Evolutionary conservation across 2,329 filamentous ascomycete species (phyloP).

Genomic region (Gaeumannomyces sp.): DNA sequence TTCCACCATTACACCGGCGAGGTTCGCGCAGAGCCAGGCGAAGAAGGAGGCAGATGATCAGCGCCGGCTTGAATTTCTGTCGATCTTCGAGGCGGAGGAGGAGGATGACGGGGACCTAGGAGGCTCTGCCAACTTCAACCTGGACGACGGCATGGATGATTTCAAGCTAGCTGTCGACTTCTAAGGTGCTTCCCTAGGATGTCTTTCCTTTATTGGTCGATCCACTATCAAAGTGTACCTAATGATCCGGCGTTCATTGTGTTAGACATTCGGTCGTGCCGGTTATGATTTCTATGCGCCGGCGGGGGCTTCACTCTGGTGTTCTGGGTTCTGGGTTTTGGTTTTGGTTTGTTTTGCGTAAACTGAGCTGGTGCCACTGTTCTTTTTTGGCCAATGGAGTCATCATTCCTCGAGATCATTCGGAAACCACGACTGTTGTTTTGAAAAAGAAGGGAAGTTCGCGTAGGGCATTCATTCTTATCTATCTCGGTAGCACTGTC

Average conservation of each 20-base stretch:
- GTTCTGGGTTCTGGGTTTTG: background rate
- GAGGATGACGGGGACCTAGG: constrained; percentile 38
- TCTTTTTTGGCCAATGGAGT: too few relatives aligned
- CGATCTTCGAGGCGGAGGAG: constrained; percentile 48
- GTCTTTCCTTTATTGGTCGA: constrained; percentile 10
- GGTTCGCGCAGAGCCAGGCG: constrained; percentile 28
- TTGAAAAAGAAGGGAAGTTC: too few relatives aligned
- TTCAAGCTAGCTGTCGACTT: constrained; percentile 47
- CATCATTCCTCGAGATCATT: too few relatives aligned
- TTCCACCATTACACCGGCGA: constrained; percentile 42
- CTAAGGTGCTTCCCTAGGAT: constrained; percentile 8
- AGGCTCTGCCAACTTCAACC: constrained; percentile 25
- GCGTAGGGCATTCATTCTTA: background rate
- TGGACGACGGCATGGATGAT: constrained; percentile 44
- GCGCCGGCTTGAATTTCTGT: constrained; percentile 44
- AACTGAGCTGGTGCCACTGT: too few relatives aligned
- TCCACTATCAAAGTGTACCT: background rate
- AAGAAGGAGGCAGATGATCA: constrained; percentile 26
- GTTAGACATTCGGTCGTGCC: background rate
- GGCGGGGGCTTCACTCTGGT: background rate
- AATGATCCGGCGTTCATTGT: constrained; percentile 1
- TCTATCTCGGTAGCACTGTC: too few relatives aligned
- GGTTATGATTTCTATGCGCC: background rate
- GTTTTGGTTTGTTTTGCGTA: background rate
- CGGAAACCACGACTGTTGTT: too few relatives aligned